Evolutionary conservation across 495 filamentous ascomycete genomes (phyloP), one percentile per base, ranked within the genome.

Genomic region (Daldinia decipiens): DNA sequence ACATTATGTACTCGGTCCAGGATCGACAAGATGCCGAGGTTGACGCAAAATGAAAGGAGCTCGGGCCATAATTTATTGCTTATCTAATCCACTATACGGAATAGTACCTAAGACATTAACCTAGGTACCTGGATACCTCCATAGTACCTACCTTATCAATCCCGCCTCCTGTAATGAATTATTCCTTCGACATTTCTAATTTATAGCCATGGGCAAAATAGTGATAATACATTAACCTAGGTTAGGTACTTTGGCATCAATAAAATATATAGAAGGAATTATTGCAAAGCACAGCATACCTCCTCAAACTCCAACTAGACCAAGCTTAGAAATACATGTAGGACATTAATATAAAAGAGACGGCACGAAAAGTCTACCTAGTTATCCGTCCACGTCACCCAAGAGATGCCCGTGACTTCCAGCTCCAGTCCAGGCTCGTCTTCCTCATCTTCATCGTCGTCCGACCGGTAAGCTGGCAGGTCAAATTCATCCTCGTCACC

Each of bases 11-110:
- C 3, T 64, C 55, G 27, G 40, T 47, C 12, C 36, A 26, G 54
- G 47, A 53, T 64, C 45, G 11, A 43, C 45, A 52, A 52, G 47
- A 53, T 62, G 68, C 68, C 68, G 68, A 71, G 68, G 62, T 71
- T 71, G 61, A 43, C 12, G 56, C 45, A 45, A 21, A 59, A 59
- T 59, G 36, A 43, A 59, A 36, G 53, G 36, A 59, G 38, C 56
- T 59, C 38, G 21, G 56, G 13, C 56, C 38, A 43, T 43, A 2
- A 43, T 3, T 3, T 24, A 2, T n/a, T n/a, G 32, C 32, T 34
- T 34, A 34, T 3, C 6, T 32, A 32, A 32, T 29, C 4, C 27
- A 29, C 27, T 29, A 29, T 29, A 29, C 5, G n/a, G n/a, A n/a
- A n/a, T n/a, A n/a, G n/a, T n/a, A n/a, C n/a, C n/a, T n/a, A n/a